These are phyloP conservation scores for Wickerhamomyces sp. DNA, from an alignment of 1,139 yeast species.

Conservation along the genomic window DNA sequence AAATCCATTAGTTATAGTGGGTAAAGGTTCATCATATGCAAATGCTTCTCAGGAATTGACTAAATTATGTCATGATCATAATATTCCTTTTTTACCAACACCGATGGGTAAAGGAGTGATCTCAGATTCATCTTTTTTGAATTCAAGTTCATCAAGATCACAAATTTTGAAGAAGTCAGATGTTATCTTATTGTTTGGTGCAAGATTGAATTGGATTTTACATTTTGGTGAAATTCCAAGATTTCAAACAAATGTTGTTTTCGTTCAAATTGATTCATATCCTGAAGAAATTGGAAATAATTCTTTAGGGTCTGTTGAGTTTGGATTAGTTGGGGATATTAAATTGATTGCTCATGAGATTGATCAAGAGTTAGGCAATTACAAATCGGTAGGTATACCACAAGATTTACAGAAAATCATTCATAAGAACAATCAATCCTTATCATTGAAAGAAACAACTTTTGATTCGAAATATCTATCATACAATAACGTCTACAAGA, in stretches of 20 bases:
- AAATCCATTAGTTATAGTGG: slow-evolving; percentile 52
- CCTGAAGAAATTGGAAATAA: slow-evolving; percentile 49
- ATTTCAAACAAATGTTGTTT: slow-evolving; percentile 36
- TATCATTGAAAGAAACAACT: slow-evolving; percentile 26
- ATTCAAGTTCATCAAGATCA: slow-evolving; percentile 57
- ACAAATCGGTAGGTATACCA: slow-evolving; percentile 30
- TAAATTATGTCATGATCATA: slow-evolving; percentile 33
- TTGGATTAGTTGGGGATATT: slow-evolving; percentile 49
- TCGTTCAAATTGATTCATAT: slow-evolving; percentile 51
- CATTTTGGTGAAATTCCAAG: slow-evolving; percentile 57
- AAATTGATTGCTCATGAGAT: slow-evolving; percentile 36
- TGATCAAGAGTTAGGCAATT: slow-evolving; percentile 20
- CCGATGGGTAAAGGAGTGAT: slow-evolving; percentile 75
- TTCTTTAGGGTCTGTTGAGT: slow-evolving; percentile 26
- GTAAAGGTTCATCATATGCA: slow-evolving; percentile 55
- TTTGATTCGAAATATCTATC: slow-evolving; percentile 20
- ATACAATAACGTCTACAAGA: slow-evolving; percentile 49
- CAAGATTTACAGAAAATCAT: slow-evolving; percentile 27
- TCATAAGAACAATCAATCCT: slow-evolving; percentile 31
- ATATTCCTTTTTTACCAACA: slow-evolving; percentile 55
- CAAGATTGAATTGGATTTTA: slow-evolving; percentile 62
- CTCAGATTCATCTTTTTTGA: slow-evolving; percentile 39
- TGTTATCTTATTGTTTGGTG: slow-evolving; percentile 52
- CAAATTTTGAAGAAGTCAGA: slow-evolving; percentile 49
- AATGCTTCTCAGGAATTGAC: slow-evolving; percentile 35